Base-by-base conservation (phyloP, 208 protist species). In the Crithidia mellificae region DNA sequence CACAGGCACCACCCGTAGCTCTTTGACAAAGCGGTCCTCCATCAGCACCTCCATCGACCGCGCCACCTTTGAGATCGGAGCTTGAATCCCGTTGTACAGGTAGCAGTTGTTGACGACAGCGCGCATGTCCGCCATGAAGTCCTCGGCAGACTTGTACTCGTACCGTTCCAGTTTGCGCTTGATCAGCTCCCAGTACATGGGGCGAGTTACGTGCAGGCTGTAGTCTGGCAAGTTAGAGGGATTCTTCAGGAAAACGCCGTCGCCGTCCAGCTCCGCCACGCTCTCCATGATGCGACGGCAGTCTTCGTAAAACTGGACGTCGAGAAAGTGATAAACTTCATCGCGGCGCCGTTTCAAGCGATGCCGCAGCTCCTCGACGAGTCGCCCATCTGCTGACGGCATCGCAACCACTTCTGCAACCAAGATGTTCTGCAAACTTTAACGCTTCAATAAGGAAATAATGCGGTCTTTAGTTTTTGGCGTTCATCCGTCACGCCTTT, bases 71-170 rank as follows among this genome's bases (percentile, higher is more conserved):
- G 84, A 70, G 15, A 89, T 30, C 6, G 78, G 61, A 0, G 87
- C 85, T 12, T 61, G 49, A 14, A 78, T 71, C 6, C 77, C 80
- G 61, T 96, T 93, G 66, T 88, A 91, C 20, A 79, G 65, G 57
- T 94, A 96, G 66, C 87, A 92, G 74, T 93, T 93, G 56, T 90
- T 74, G 22, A 93, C 70, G 14, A 96, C 77, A 25, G 82, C 67
- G 12, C 91, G 84, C 91, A 96, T 91, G 61, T 94, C 91, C 7
- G 75, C 57, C 39, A 96, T 76, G 56, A 96, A 96, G 15, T 86
- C 78, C 11, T 74, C 72, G 6, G 64, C 62, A 4, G 65, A 46
- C 9, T 27, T 58, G 67, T 96, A 96, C 39, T 82, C 66, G 63
- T 94, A 94, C 2, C 65, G 53, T 36, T 81, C 52, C 46, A 96